Conservation (phyloP, 768 basidiomycete species). For the Tulasnella sp. region DNA sequence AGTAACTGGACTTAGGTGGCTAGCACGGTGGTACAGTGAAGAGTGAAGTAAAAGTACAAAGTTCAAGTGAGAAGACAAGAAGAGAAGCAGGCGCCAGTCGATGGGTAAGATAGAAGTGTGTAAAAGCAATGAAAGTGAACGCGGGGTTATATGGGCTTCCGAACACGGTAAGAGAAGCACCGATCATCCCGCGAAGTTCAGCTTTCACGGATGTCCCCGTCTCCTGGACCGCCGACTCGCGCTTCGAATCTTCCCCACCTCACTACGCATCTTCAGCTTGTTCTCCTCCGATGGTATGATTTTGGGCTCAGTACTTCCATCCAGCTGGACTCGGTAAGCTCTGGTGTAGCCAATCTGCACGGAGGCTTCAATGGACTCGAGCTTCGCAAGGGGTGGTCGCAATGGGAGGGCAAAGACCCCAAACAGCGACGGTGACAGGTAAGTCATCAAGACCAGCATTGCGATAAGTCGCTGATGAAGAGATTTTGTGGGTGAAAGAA, state of each 20-base stretch:
- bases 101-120: too few relatives aligned
- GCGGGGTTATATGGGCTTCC: background rate
- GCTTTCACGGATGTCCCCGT: background rate
- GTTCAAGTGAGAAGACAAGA: too few relatives aligned
- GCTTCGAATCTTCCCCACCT: background rate
- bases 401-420: background rate
- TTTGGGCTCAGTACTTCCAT: background rate
- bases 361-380: background rate
- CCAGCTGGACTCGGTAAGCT: background rate
- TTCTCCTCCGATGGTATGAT: background rate
- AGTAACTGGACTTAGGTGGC: too few relatives aligned
- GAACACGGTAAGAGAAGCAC: background rate
- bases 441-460: background rate
- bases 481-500: background rate
- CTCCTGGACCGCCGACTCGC: background rate
- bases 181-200: too few relatives aligned
- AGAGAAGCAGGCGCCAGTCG: too few relatives aligned
- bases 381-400: background rate
- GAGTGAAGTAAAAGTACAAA: too few relatives aligned
- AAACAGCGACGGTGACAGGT: background rate
- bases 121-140: background rate
- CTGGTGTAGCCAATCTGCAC: background rate
- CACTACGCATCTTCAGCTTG: background rate
- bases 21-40: too few relatives aligned
- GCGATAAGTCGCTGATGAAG: background rate